Conservation (phyloP, 176 grass and related monocot species). For the Aegilops sharonensis region DNA sequence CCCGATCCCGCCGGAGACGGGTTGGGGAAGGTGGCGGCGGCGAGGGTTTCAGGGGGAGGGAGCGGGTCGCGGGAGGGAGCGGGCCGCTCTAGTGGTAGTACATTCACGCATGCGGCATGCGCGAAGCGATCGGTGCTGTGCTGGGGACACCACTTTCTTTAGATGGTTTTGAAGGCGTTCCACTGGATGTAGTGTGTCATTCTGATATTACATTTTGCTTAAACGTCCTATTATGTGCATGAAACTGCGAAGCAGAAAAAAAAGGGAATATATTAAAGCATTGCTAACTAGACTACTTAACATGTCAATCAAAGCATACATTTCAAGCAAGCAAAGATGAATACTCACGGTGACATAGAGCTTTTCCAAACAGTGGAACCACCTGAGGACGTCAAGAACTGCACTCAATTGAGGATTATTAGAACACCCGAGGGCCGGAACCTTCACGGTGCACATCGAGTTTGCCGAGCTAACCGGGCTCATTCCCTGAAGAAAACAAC, state of each 20-base stretch:
- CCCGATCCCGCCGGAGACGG: no score
- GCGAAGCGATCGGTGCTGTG: no score
- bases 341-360: background rate
- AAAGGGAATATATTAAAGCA: background rate
- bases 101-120: no score
- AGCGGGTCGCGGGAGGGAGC: no score
- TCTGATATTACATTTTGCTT: background rate
- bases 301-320: background rate
- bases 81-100: no score
- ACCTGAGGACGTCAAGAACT: background rate
- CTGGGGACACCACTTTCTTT: no score
- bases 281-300: background rate
- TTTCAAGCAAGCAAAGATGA: background rate
- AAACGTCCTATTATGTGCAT: background rate
- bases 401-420: background rate
- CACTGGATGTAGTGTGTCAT: background rate
- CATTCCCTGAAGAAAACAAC: background rate
- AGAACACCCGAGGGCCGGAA: background rate
- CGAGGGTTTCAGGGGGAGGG: no score
- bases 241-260: background rate
- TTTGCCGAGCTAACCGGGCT: background rate
- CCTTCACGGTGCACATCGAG: background rate
- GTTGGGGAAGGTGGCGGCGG: no score
- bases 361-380: background rate
- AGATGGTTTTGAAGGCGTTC: background rate